These are phyloP conservation scores for Gaultheria prostrata DNA, from an alignment of 148 eudicot genomes.

Conservation along the genomic window DNA sequence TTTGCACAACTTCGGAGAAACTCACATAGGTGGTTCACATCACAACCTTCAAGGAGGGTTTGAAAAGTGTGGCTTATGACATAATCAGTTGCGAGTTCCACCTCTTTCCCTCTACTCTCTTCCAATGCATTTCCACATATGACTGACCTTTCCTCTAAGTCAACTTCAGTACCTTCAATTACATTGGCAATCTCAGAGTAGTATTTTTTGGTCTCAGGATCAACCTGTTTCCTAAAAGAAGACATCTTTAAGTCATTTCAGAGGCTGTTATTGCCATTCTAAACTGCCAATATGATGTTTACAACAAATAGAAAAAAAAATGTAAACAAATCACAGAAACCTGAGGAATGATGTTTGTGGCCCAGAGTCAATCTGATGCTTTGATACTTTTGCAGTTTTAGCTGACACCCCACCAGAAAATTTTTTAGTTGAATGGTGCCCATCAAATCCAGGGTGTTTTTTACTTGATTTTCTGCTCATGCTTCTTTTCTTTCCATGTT, in stretches of 20 bases:
- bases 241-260: slow-evolving; percentile 11
- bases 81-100: slow-evolving; percentile 82
- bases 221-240: slow-evolving; percentile 67
- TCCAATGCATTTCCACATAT: slow-evolving; percentile 89
- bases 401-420: slow-evolving; percentile 26
- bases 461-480: slow-evolving; percentile 58
- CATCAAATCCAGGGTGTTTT: slow-evolving; percentile 32
- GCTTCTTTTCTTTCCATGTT: slow-evolving; percentile 23
- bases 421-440: slow-evolving; percentile 24
- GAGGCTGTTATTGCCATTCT: slow-evolving; percentile 4
- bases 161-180: slow-evolving; percentile 65
- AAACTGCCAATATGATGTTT: background rate
- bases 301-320: background rate
- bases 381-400: slow-evolving; percentile 21
- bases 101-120: slow-evolving; percentile 86
- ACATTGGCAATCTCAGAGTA: slow-evolving; percentile 71
- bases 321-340: slow-evolving; percentile 25
- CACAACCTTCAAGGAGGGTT: slow-evolving; percentile 75
- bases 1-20: slow-evolving; percentile 73
- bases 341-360: slow-evolving; percentile 59
- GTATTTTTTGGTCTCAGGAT: slow-evolving; percentile 83
- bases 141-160: slow-evolving; percentile 60
- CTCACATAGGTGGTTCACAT: slow-evolving; percentile 65
- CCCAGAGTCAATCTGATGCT: slow-evolving; percentile 25
- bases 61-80: slow-evolving; percentile 80